These are phyloP conservation scores for Neoascochyta sp. DNA, from an alignment of 2,329 filamentous ascomycete genomes.

Conservation along the genomic window DNA sequence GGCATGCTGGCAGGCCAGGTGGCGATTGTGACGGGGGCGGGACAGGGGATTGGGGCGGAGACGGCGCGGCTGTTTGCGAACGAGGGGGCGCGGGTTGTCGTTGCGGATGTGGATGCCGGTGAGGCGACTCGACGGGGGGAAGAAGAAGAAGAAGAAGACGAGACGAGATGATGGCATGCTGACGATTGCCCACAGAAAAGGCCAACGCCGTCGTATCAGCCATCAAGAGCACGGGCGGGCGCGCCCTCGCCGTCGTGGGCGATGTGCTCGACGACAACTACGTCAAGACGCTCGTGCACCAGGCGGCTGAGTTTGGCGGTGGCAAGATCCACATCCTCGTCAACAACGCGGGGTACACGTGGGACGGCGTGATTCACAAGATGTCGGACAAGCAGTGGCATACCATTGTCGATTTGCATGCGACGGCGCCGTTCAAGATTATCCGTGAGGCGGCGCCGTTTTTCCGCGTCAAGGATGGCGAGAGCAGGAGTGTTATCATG, in stretches of 20 bases:
- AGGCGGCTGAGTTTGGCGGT: slow-evolving; percentile 72
- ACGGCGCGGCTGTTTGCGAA: slow-evolving; percentile 78
- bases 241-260: slow-evolving; percentile 69
- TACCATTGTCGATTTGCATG: slow-evolving; percentile 78
- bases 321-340: slow-evolving; percentile 90
- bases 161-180: slow-evolving; percentile 4
- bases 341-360: slow-evolving; percentile 89
- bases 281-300: slow-evolving; percentile 66
- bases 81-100: slow-evolving; percentile 78
- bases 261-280: slow-evolving; percentile 72
- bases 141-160: slow-evolving; percentile 1
- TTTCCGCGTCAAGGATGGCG: slow-evolving; percentile 82
- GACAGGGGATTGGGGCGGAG: slow-evolving; percentile 86
- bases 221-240: slow-evolving; percentile 65
- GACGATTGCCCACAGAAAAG: slow-evolving; percentile 57
- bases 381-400: slow-evolving; percentile 91
- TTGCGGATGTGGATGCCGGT: slow-evolving; percentile 79
- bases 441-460: slow-evolving; percentile 75
- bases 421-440: slow-evolving; percentile 80
- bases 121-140: slow-evolving; percentile 1
- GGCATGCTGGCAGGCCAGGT: slow-evolving; percentile 76
- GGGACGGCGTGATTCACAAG: slow-evolving; percentile 91
- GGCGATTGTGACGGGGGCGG: slow-evolving; percentile 82
- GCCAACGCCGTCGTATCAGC: slow-evolving; percentile 61
- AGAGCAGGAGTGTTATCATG: slow-evolving; percentile 75